Base-by-base conservation (phyloP, 352 stramenopile genomes). In the Hyaloperonospora brassicae region DNA sequence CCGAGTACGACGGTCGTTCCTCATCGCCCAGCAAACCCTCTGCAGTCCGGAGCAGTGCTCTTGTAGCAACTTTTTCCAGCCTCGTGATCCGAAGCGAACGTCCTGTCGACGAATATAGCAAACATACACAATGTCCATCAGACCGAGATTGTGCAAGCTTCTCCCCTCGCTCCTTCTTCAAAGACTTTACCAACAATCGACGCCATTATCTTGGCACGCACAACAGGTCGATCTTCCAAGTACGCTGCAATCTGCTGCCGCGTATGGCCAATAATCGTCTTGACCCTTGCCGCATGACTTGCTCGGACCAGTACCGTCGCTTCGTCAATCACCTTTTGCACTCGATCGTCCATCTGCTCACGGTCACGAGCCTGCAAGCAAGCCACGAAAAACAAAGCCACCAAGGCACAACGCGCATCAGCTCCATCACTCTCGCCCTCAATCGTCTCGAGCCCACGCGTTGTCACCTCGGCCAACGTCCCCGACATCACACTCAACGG, bases 21-120 rank as follows among this genome's bases (percentile, higher is more conserved):
- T 61, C 59, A 0, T 36, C 61, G 22, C 57, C 59, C 9, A 64
- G 47, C 5, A 40, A 31, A 21, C 50, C 55, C 34, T 72, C 56
- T 3, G 62, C 30, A 34, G 77, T 76, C 54, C 58, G 47, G 0
- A 84, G 55, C 34, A 87, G 58, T 47, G 53, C 78, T 8, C 58
- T 62, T 14, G 70, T 64, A 12, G 76, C 68, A 13, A 85, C 55
- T 24, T 72, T 76, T 47, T 85, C 68, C 22, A 85, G 43, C 17
- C 57, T 57, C 1, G 76, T 76, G 25, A 80, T 55, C 8, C 72
- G 35, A 17, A 79, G 48, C 13, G 50, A 59, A 2, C 62, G 27
- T 1, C 54, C 64, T 64, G 21, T 34, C 5, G 27, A 9, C 8
- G 27, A 8, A 9, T 34, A 34, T 8, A 34, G 27, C 27, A 34